These are phyloP conservation scores for Pulchroboletus neoregius DNA, from an alignment of 1,284 basidiomycete genomes.

Conservation along the genomic window DNA sequence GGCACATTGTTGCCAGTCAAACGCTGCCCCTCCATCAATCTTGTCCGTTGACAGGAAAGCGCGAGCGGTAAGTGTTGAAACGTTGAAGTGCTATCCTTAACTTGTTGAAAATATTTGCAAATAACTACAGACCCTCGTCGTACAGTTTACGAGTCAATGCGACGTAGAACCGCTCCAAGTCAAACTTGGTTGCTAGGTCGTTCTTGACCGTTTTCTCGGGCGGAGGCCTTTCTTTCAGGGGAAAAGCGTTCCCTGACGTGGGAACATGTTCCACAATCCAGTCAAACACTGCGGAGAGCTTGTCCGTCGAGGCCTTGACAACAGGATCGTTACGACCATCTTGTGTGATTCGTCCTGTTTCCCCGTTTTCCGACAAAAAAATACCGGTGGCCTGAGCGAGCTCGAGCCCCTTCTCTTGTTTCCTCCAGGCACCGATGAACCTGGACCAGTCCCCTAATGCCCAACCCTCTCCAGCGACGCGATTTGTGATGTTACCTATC, in stretches of 20 bases:
- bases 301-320: conserved; percentile 64
- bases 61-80: no score
- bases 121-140: conserved; percentile 69
- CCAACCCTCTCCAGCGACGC: conserved; percentile 47
- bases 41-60: no score
- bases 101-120: no score
- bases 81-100: no score
- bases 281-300: conserved; percentile 67
- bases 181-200: conserved; percentile 56
- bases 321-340: conserved; percentile 50
- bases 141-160: conserved; percentile 74
- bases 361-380: conserved; percentile 9
- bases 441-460: conserved; percentile 57
- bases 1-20: no score
- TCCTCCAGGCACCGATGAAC: conserved; percentile 57
- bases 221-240: conserved; percentile 26
- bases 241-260: conserved; percentile 12
- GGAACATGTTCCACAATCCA: conserved; percentile 75
- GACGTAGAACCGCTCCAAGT: conserved; percentile 74
- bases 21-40: no score
- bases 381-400: conserved; percentile 18
- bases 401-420: conserved; percentile 41
- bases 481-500: conserved; percentile 23
- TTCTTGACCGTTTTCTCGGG: conserved; percentile 30
- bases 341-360: conserved; percentile 29